Conservation (phyloP, 192 early-diverging fungal species). For the Coemansia asiatica region DNA sequence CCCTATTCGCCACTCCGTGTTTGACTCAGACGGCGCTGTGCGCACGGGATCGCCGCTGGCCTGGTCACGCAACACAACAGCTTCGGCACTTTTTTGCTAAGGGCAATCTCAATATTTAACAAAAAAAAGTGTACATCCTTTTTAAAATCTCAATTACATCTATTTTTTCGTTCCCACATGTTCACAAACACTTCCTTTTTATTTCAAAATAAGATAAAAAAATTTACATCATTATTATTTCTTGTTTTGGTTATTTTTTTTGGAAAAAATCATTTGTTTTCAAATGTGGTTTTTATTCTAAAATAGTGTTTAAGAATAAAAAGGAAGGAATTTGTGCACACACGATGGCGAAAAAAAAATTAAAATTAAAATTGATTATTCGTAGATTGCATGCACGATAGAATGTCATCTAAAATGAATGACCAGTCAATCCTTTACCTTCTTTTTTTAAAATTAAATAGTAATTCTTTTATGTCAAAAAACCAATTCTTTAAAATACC, state of each 20-base stretch:
- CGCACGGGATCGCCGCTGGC: slow-evolving; percentile 46
- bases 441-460: neutral
- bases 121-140: too few relatives aligned
- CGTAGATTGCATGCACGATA: neutral
- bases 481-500: slow-evolving; percentile 3
- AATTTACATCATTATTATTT: neutral
- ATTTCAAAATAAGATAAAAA: neutral
- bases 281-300: neutral
- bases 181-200: neutral
- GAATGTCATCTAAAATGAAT: neutral
- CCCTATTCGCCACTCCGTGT: slow-evolving; percentile 30
- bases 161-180: neutral
- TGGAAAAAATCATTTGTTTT: neutral
- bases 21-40: slow-evolving; percentile 36
- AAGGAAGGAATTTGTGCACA: neutral
- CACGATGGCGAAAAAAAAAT: neutral
- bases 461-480: neutral
- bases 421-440: neutral
- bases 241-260: neutral
- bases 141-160: neutral
- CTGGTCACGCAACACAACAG: slow-evolving; percentile 32
- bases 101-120: neutral
- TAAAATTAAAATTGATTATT: neutral
- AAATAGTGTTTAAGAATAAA: neutral
- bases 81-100: slow-evolving; percentile 37